Base-by-base conservation (phyloP, 1,284 basidiomycete genomes). In the Ustanciosporium gigantosporum region DNA sequence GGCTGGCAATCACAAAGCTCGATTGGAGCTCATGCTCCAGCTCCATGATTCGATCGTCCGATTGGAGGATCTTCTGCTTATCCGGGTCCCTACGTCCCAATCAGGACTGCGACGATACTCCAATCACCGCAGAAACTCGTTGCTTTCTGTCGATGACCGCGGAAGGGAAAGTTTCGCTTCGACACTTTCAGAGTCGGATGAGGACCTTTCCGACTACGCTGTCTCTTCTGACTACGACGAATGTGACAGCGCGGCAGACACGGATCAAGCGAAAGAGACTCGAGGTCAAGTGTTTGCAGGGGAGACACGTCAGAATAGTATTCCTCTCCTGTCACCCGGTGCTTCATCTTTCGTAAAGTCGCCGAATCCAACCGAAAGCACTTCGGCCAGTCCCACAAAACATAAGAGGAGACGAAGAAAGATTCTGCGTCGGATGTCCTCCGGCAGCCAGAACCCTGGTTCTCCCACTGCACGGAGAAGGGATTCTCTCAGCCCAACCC, bases 1-100 rank as follows among this genome's bases (percentile, higher is more conserved):
- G 87, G 48, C 29, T 22, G 37, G 25, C 3, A 46, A 38, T 21
- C 41, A 41, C 4, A 69, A 91, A 88, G 85, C 88, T 0, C 81
- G 90, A 39, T 81, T 94, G 5, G 89, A 91, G 65, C 82, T 91
- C 7, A 82, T 94, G 13, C 83, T 92, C 66, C 90, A 90, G 77
- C 86, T 94, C 37, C 91, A 90, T 17, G 91, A 94, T 68, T 90
- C 89, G 7, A 83, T 91, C 8, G 83, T 85, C 2, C 84, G 91
- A 31, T 82, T 93, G 1, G 91, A 94, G 76, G 86, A 85, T 7
- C 81, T 95, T 19, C 81, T 93, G 14, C 81, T 86, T 24, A 89
- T 89, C 31, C 71, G 84, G 20, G 15, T 23, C 31, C 17, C 32
- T 19, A 9, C 32, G 9, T 35, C 32, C n/a, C n/a, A n/a, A n/a